phyloP scores from a whole-genome alignment of 1,284 basidiomycete species.

The Schizopora paradoxa region DNA sequence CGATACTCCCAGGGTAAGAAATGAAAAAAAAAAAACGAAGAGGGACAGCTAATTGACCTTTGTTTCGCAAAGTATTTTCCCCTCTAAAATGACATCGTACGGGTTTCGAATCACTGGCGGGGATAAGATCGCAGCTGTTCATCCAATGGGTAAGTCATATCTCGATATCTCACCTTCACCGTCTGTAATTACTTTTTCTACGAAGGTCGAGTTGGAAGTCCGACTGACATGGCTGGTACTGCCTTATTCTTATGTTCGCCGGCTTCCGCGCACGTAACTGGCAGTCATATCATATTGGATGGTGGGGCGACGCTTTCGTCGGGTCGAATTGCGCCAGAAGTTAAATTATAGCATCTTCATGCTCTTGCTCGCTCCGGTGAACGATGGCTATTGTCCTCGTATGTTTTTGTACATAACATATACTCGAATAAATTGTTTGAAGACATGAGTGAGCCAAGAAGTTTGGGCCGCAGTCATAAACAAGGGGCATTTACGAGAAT shows the following conservation, averaged over 20 bases:
- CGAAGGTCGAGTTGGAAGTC: constrained; percentile 59
- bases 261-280: constrained; percentile 70
- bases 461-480: too few species aligned
- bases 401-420: too few species aligned
- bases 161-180: background rate
- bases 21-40: background rate
- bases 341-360: too few species aligned
- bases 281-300: constrained; percentile 65
- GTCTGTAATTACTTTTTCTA: background rate
- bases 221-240: constrained; percentile 73
- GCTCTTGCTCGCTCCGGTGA: too few species aligned
- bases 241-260: constrained; percentile 69
- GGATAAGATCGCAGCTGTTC: constrained; percentile 43
- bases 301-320: constrained; percentile 40
- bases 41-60: constrained; percentile 4
- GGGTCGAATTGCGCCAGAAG: constrained; percentile 4
- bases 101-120: constrained; percentile 58
- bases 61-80: constrained; percentile 55
- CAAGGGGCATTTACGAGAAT: too few species aligned
- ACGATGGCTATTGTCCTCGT: too few species aligned
- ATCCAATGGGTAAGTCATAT: constrained; percentile 65
- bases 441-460: too few species aligned
- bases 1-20: constrained; percentile 69
- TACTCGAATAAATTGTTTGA: too few species aligned
- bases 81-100: constrained; percentile 83